Conservation (phyloP, 23 red algal species). For the Cyanidium caldarium region DNA sequence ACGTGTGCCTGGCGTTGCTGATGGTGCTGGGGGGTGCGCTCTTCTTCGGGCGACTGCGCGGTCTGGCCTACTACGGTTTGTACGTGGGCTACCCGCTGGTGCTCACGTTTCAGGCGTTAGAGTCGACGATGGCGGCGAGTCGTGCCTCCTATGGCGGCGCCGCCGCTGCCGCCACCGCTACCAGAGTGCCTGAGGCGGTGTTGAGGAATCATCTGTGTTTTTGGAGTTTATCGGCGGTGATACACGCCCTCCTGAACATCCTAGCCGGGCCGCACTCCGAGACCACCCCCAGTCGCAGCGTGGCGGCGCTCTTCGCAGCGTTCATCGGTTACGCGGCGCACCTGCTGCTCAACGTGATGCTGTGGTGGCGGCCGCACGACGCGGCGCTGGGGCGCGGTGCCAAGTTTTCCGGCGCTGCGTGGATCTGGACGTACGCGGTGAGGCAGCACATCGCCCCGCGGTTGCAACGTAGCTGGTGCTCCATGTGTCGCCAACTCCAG, state of each 20-base stretch:
- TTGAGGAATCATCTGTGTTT: constrained; percentile 5
- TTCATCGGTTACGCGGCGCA: background rate
- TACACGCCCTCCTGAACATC: background rate
- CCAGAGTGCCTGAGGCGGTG: no score
- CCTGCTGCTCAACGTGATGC: background rate
- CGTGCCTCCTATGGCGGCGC: no score
- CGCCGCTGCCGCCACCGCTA: no score
- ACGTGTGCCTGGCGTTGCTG: no score
- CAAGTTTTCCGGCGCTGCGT: background rate
- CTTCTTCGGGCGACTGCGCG: no score
- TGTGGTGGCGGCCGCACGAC: background rate
- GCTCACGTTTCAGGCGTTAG: no score
- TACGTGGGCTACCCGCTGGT: no score
- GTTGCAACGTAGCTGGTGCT: background rate
- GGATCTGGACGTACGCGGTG: background rate
- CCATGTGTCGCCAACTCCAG: background rate
- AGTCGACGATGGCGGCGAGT: no score
- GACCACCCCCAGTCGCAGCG: background rate
- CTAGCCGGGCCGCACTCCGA: no score
- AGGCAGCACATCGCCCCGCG: background rate
- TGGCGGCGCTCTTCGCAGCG: background rate
- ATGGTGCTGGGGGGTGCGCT: no score
- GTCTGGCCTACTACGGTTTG: no score
- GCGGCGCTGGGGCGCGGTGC: background rate
- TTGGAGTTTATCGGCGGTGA: background rate